Percentiles rank a stretch among this genome's conserved stretches.
Evolutionary conservation across 306 rosid genomes (phyloP).

Genomic region (Casuarina equisetifolia): DNA sequence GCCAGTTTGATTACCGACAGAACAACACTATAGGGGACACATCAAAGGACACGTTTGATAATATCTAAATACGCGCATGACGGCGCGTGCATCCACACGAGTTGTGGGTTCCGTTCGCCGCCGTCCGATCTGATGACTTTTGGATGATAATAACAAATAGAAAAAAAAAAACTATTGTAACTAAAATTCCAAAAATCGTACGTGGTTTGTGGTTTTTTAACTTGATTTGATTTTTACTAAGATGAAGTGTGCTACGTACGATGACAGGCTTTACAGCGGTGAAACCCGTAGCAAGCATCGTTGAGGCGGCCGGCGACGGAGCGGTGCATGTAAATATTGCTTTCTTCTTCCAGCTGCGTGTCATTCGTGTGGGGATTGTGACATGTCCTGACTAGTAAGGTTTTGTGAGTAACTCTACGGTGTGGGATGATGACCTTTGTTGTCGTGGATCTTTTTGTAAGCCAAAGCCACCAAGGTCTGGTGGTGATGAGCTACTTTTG

Average conservation of each 20-base stretch:
- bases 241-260: constrained; percentile 20
- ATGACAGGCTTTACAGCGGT: constrained; percentile 81
- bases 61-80: too few relatives aligned
- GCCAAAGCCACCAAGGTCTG: constrained; percentile 2
- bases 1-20: too few relatives aligned
- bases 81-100: too few relatives aligned
- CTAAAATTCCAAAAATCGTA: too few relatives aligned
- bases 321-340: constrained; percentile 35
- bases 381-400: background rate
- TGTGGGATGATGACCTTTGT: background rate
- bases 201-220: background rate
- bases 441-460: background rate
- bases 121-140: too few relatives aligned
- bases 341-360: background rate
- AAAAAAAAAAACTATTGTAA: too few relatives aligned
- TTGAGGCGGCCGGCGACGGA: constrained; percentile 12
- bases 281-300: constrained; percentile 81
- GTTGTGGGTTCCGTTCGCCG: too few relatives aligned
- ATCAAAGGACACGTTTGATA: too few relatives aligned
- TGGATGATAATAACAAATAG: too few relatives aligned
- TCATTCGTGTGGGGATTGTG: background rate
- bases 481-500: background rate
- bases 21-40: too few relatives aligned
- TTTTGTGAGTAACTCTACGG: background rate
- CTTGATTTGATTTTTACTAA: background rate